phyloP scores from a whole-genome alignment of 345 rosid genomes.

The Atalantia buxifolia region DNA sequence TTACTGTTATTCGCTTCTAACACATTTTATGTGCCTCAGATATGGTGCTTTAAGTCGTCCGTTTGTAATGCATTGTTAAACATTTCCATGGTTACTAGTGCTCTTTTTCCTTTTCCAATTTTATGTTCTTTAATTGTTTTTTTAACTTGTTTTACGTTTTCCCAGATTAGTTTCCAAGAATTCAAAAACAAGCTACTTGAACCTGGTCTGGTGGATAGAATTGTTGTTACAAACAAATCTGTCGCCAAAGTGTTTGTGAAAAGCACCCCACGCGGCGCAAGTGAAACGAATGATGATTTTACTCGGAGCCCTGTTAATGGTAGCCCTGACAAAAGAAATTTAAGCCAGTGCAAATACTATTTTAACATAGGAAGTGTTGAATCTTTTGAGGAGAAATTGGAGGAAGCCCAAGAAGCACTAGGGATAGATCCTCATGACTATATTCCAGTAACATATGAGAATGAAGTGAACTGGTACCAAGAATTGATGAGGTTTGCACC shows the following conservation, averaged over 20 bases:
- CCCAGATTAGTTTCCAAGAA: conserved; percentile 57
- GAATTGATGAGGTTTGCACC: conserved; percentile 43
- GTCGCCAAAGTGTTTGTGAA: conserved; percentile 47
- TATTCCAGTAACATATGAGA: conserved; percentile 37
- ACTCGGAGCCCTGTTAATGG: conserved; percentile 17
- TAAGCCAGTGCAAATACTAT: conserved; percentile 34
- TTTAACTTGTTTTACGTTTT: conserved; percentile 10
- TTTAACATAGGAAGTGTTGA: conserved; percentile 50
- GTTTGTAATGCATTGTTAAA: not conserved
- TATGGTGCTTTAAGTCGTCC: not conserved
- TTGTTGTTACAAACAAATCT: conserved; percentile 50
- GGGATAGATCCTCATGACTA: conserved; percentile 44
- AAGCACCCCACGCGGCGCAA: conserved; percentile 14
- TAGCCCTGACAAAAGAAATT: conserved; percentile 18
- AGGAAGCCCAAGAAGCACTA: conserved; percentile 44
- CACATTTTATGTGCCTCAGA: not conserved
- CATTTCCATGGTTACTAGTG: too few species aligned
- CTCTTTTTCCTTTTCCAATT: not conserved
- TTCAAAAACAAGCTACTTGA: conserved; percentile 55
- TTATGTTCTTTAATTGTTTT: not conserved
- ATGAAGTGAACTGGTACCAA: conserved; percentile 37
- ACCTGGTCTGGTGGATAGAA: conserved; percentile 45
- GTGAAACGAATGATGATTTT: conserved; percentile 24
- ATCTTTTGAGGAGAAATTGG: conserved; percentile 53
- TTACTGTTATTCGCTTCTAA: not conserved